A percentile compares a stretch with the other conserved stretches of the same genome.
phyloP scores from a whole-genome alignment of 2,329 filamentous ascomycete genomes.

The Corynespora cassiicola region DNA sequence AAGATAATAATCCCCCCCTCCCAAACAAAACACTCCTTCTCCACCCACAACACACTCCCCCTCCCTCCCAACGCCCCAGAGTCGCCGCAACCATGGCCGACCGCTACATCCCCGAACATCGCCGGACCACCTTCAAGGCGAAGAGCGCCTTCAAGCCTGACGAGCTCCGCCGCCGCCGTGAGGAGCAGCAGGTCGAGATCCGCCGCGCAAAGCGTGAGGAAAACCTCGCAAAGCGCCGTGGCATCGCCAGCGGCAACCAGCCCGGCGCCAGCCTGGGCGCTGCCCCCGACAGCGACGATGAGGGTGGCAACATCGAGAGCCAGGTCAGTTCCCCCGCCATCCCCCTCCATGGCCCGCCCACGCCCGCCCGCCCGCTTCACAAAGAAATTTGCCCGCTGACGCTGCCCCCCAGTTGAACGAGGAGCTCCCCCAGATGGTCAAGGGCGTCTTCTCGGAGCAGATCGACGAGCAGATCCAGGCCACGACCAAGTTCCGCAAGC shows the following conservation, averaged over 20 bases:
- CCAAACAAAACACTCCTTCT: constrained; percentile 38
- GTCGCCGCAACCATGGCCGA: constrained; percentile 79
- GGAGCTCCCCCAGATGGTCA: constrained; percentile 97
- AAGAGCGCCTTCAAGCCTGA: constrained; percentile 99
- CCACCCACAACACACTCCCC: constrained; percentile 19
- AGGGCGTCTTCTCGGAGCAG: constrained; percentile 97
- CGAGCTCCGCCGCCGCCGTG: constrained; percentile 95
- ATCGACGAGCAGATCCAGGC: constrained; percentile 97
- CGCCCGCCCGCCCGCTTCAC: neutral
- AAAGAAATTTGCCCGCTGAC: too few relatives aligned
- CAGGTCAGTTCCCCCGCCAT: constrained; percentile 71
- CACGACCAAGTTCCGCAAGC: constrained; percentile 97
- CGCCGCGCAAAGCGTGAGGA: constrained; percentile 98
- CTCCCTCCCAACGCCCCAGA: constrained; percentile 16
- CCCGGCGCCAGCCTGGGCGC: constrained; percentile 84
- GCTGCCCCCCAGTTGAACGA: constrained; percentile 76
- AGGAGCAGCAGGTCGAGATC: constrained; percentile 99
- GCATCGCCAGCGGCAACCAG: constrained; percentile 78
- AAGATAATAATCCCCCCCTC: constrained; percentile 38
- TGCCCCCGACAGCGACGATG: constrained; percentile 96
- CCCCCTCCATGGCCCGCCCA: constrained; percentile 6
- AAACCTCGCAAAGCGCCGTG: constrained; percentile 97
- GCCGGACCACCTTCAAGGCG: constrained; percentile 98
- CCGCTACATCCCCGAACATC: constrained; percentile 99
- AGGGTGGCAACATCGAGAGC: constrained; percentile 90